phyloP scores from a whole-genome alignment of 1,139 yeast genomes.

The Keqinozyma sinolaborantium region DNA sequence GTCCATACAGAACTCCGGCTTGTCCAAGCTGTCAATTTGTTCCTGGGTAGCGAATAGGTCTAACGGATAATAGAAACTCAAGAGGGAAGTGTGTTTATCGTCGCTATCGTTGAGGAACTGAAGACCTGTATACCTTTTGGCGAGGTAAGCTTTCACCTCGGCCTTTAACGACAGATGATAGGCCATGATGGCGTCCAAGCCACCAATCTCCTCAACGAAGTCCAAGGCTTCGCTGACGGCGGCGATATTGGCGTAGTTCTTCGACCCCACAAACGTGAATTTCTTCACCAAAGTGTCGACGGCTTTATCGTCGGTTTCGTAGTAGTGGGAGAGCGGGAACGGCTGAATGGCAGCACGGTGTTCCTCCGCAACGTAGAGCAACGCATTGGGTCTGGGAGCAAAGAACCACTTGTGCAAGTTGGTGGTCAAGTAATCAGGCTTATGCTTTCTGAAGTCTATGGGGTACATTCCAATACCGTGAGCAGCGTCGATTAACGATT shows the following conservation, averaged over 20 bases:
- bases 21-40: not conserved
- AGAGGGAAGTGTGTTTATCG: constrained; percentile 5
- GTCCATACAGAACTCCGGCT: constrained; percentile 5
- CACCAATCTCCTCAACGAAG: constrained; percentile 52
- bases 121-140: not conserved
- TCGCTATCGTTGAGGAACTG: constrained; percentile 4
- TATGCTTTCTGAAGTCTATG: constrained; percentile 36
- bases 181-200: constrained; percentile 48
- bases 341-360: constrained; percentile 54
- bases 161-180: constrained; percentile 40
- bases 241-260: constrained; percentile 22
- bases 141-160: constrained; percentile 13
- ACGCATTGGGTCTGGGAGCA: constrained; percentile 57
- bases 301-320: constrained; percentile 20
- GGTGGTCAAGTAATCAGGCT: constrained; percentile 61
- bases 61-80: constrained; percentile 8
- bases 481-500: constrained; percentile 70
- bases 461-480: constrained; percentile 59
- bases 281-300: constrained; percentile 32
- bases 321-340: constrained; percentile 54
- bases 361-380: constrained; percentile 53
- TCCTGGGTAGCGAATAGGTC: constrained; percentile 7
- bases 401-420: constrained; percentile 72
- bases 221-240: constrained; percentile 38
- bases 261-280: constrained; percentile 38